Base-by-base conservation (phyloP, 768 basidiomycete species). In the Mrakia gelida region DNA sequence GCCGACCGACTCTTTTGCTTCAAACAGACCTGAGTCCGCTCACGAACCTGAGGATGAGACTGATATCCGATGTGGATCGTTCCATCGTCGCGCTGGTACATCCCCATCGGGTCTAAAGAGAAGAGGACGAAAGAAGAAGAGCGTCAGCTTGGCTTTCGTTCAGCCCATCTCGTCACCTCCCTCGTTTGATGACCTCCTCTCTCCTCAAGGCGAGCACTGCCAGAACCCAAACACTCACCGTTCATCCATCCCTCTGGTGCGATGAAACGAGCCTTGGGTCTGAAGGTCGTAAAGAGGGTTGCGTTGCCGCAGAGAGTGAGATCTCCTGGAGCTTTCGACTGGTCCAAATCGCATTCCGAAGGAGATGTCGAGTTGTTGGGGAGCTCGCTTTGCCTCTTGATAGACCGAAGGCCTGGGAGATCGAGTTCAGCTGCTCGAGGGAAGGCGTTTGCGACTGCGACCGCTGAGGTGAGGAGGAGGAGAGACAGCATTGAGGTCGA, bases 221-320 rank as follows among this genome's bases (percentile, higher is more conserved):
- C n/a, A n/a, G n/a, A n/a, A n/a, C n/a, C n/a, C 1, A 6, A 41
- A n/a, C 1, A 34, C 45, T 45, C 65, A 72, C 76, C 79, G 73
- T 81, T 81, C 78, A 79, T 80, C 80, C 80, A 81, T 32, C 81
- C 80, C 41, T 81, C 78, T 11, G 77, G 77, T 11, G 78, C 81
- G 59, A 81, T 80, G 54, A 81, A 76, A 0, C 78, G 52, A 15
- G 81, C 81, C 67, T 81, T 80, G n/a, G 78, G 75, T 23, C 81
- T 32, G 75, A 80, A 81, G 54, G 79, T 74, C n/a, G 52, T 73
- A 76, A 80, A 81, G 16, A 81, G 63, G 0, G 80, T 80, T 7
- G 81, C 71, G 67, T 81, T 81, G 8, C 81, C 81, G 59, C 80
- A 81, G 30, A 76, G 61, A 5, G 75, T 74, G 43, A 80, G 76